Conservation (phyloP, 2,329 filamentous ascomycete species). For the Niveomyces coronatus region DNA sequence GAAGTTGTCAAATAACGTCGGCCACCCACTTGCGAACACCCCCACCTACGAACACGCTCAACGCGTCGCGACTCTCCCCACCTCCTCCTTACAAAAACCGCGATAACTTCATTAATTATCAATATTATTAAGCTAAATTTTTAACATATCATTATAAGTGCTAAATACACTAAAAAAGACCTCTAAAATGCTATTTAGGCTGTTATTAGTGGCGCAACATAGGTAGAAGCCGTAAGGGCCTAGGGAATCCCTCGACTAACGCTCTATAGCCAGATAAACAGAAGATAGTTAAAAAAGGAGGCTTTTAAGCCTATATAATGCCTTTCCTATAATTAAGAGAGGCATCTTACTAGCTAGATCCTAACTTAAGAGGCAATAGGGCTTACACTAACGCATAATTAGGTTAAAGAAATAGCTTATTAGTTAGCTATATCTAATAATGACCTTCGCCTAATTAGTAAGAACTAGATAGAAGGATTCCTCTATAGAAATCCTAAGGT, state of each 20-base stretch:
- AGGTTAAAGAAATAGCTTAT: constrained; percentile 1
- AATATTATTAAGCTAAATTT: not conserved
- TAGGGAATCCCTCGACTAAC: not conserved
- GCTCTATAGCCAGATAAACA: not conserved
- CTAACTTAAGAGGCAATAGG: not conserved
- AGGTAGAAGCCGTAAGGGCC: not conserved
- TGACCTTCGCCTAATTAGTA: too few relatives aligned
- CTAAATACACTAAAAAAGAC: not conserved
- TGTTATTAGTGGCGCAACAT: not conserved
- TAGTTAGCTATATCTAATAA: too few relatives aligned
- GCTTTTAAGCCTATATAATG: not conserved
- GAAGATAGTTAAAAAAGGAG: not conserved
- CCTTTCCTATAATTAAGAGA: not conserved
- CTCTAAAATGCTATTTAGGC: not conserved
- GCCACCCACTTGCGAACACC: not conserved
- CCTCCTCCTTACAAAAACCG: not conserved
- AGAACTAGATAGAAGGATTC: too few relatives aligned
- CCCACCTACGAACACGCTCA: not conserved
- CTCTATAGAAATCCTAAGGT: not conserved
- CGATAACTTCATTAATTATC: too few relatives aligned
- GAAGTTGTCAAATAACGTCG: not conserved
- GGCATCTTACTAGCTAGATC: not conserved
- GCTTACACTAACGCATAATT: too few relatives aligned
- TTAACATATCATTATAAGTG: not conserved
- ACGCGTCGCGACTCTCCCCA: not conserved